Conservation (phyloP, 2,329 filamentous ascomycete species). For the Aspergillus sp. region DNA sequence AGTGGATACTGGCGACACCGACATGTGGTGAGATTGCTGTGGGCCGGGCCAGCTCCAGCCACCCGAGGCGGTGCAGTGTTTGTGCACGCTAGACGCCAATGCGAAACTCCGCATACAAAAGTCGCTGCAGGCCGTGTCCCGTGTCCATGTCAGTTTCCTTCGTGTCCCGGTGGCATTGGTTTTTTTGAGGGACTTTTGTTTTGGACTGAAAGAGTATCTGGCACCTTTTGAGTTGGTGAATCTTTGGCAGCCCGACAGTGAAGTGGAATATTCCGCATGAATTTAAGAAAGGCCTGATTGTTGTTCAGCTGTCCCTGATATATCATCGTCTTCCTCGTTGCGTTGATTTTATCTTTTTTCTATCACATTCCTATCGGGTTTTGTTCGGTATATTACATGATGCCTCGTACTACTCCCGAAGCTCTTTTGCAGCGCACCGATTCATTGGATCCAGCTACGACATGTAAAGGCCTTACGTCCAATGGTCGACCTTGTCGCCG, state of each 20-base stretch:
- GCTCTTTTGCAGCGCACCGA: conserved; percentile 65
- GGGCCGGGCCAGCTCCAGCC: conserved; percentile 8
- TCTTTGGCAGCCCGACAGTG: not conserved
- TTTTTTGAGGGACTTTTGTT: not conserved
- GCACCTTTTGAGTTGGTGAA: not conserved
- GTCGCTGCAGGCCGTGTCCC: not conserved
- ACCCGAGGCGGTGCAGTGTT: conserved; percentile 17
- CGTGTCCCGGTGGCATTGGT: not conserved
- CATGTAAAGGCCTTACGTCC: conserved; percentile 80
- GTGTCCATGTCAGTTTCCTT: not conserved
- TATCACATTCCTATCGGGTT: not conserved
- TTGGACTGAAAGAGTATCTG: not conserved
- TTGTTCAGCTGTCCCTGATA: not conserved
- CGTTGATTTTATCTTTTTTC: not conserved
- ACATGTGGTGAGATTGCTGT: not conserved
- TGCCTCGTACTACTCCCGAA: conserved; percentile 53
- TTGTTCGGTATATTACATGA: conserved; percentile 24
- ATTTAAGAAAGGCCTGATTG: not conserved
- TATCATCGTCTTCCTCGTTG: not conserved
- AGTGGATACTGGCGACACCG: conserved; percentile 7
- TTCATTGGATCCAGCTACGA: conserved; percentile 74
- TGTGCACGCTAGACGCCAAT: no score
- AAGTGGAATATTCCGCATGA: conserved; percentile 6
- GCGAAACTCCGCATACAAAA: no score
- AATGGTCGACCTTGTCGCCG: conserved; percentile 78